Evolutionary conservation across 345 rosid species (phyloP).

Genomic region (Acer saccharum): DNA sequence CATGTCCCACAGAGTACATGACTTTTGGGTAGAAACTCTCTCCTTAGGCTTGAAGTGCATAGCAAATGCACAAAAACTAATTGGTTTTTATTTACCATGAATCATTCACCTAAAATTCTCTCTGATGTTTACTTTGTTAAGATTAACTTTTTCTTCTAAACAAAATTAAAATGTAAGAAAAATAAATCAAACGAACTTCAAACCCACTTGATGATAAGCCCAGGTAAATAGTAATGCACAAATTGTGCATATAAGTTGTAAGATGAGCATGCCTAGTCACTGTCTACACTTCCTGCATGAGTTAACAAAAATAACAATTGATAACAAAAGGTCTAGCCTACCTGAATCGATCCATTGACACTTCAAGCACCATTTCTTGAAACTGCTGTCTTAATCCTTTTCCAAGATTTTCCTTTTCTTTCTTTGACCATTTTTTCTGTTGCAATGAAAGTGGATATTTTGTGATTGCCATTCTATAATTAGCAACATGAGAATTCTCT

Average conservation of each 20-base stretch:
- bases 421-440: constrained; percentile 69
- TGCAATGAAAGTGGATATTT: constrained; percentile 53
- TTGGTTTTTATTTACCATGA: neutral
- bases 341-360: constrained; percentile 65
- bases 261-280: neutral
- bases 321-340: constrained; percentile 20
- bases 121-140: neutral
- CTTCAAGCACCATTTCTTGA: constrained; percentile 64
- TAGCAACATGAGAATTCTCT: constrained; percentile 69
- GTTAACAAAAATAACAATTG: constrained; percentile 6
- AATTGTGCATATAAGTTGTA: neutral
- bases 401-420: constrained; percentile 68
- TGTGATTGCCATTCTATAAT: constrained; percentile 54
- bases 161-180: neutral
- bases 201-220: neutral
- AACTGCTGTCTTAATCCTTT: constrained; percentile 76
- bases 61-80: neutral
- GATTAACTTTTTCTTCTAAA: neutral
- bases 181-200: neutral
- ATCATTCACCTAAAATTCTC: neutral
- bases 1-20: neutral
- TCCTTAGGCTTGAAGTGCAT: neutral
- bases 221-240: neutral
- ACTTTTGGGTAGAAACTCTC: neutral
- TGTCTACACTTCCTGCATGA: neutral